These are phyloP conservation scores for Firmiana major DNA, from an alignment of 345 rosid genomes.

Conservation along the genomic window DNA sequence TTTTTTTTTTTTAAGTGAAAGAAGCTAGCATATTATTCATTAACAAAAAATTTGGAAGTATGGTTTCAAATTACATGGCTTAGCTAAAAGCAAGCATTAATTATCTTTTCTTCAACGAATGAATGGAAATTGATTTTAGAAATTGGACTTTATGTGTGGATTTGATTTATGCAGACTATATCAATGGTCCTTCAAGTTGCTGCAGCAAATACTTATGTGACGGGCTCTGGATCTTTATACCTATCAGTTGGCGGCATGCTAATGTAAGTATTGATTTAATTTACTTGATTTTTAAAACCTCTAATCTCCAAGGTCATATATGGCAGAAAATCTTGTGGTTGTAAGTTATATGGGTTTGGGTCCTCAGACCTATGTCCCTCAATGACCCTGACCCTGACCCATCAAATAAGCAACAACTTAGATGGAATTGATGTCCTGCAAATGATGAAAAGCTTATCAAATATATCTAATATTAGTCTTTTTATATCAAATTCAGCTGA, in stretches of 20 bases:
- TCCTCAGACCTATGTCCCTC: background rate
- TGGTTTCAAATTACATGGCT: background rate
- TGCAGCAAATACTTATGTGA: slow-evolving; percentile 50
- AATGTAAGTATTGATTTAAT: slow-evolving; percentile 46
- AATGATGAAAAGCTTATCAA: background rate
- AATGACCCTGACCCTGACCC: background rate
- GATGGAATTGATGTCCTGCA: background rate
- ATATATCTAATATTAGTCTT: slow-evolving; percentile 1
- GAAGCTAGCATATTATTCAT: background rate
- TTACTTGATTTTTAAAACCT: background rate
- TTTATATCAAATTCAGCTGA: background rate
- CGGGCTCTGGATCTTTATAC: slow-evolving; percentile 47
- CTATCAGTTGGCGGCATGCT: slow-evolving; percentile 89
- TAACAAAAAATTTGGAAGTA: background rate
- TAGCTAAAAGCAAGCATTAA: background rate
- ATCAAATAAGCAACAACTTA: background rate
- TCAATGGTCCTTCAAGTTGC: slow-evolving; percentile 80
- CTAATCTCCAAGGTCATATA: background rate
- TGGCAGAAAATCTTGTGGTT: background rate
- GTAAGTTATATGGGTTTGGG: background rate
- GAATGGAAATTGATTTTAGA: background rate
- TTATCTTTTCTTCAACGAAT: background rate
- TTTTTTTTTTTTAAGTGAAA: background rate
- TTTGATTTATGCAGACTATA: slow-evolving; percentile 53
- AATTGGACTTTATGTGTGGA: slow-evolving; percentile 7